Conservation (phyloP, 2,329 filamentous ascomycete species). For the Trichoderma lentiforme region DNA sequence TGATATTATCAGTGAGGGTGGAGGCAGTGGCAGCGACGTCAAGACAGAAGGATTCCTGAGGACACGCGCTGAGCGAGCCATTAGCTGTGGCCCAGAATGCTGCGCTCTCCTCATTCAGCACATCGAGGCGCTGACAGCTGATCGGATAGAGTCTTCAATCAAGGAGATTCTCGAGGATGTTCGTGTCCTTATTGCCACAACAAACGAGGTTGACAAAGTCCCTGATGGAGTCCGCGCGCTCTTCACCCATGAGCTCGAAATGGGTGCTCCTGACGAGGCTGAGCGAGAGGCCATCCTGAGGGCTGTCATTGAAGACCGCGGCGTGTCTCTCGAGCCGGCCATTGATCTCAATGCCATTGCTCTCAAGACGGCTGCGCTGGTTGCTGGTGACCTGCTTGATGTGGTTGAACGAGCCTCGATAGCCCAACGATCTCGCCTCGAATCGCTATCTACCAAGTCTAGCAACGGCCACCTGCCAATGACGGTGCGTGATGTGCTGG, state of each 20-base stretch:
- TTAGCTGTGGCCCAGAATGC: slow-evolving; percentile 80
- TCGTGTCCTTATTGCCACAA: slow-evolving; percentile 86
- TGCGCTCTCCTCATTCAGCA: slow-evolving; percentile 86
- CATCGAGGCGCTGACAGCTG: slow-evolving; percentile 84
- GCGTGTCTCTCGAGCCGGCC: slow-evolving; percentile 73
- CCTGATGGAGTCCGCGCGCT: slow-evolving; percentile 84
- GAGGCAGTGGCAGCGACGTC: slow-evolving; percentile 78
- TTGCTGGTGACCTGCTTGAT: slow-evolving; percentile 90
- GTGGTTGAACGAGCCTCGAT: slow-evolving; percentile 87
- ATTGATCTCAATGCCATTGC: slow-evolving; percentile 84
- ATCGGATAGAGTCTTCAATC: slow-evolving; percentile 81
- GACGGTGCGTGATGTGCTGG: slow-evolving; percentile 76
- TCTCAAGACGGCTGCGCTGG: slow-evolving; percentile 90
- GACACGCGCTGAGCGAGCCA: slow-evolving; percentile 80
- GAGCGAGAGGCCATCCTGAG: slow-evolving; percentile 86
- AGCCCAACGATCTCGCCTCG: slow-evolving; percentile 71
- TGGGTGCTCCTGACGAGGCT: slow-evolving; percentile 86
- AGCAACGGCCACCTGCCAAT: slow-evolving; percentile 42
- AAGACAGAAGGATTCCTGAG: slow-evolving; percentile 92
- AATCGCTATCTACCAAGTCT: slow-evolving; percentile 59
- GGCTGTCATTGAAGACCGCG: slow-evolving; percentile 71
- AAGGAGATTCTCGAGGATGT: slow-evolving; percentile 78
- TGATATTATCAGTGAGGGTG: slow-evolving; percentile 87
- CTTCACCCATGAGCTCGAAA: slow-evolving; percentile 94
- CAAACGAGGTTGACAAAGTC: slow-evolving; percentile 91